A percentile compares a stretch with the other conserved stretches of the same genome.
phyloP scores from a whole-genome alignment of 2,329 filamentous ascomycete genomes.

The Eurotiales sp. region DNA sequence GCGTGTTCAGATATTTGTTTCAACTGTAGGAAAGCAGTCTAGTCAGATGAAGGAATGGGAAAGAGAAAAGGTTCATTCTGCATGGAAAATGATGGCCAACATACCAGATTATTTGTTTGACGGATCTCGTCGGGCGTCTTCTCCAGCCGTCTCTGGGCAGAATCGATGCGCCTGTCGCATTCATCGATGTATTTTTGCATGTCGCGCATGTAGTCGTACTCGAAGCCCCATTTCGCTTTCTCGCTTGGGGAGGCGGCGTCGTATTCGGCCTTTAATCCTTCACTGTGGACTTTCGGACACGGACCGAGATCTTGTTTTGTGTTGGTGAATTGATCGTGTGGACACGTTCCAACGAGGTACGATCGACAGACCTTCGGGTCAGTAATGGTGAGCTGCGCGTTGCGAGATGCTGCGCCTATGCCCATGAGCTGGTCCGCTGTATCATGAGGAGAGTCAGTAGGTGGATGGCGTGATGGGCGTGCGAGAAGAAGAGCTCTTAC shows the following conservation, averaged over 20 bases:
- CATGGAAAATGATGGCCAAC: neutral
- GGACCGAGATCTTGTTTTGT: conserved; percentile 95
- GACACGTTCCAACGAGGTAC: conserved; percentile 88
- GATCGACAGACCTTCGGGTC: conserved; percentile 94
- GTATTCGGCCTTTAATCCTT: conserved; percentile 85
- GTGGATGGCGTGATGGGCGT: neutral
- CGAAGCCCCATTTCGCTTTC: conserved; percentile 78
- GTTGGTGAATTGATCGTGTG: conserved; percentile 98
- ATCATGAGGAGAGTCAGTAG: conserved; percentile 19
- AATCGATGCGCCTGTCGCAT: conserved; percentile 90
- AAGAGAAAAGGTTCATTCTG: neutral
- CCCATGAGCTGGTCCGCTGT: conserved; percentile 69
- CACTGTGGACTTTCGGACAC: conserved; percentile 83
- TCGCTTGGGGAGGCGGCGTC: conserved; percentile 68
- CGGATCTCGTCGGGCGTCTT: conserved; percentile 97
- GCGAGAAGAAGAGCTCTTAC: conserved; percentile 24
- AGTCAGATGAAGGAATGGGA: neutral
- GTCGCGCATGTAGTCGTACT: conserved; percentile 94
- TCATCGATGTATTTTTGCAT: conserved; percentile 96
- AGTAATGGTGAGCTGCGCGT: conserved; percentile 78
- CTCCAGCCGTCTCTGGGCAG: conserved; percentile 82
- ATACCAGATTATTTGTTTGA: conserved; percentile 80
- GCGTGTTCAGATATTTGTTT: conserved; percentile 80
- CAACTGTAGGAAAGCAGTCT: conserved; percentile 46
- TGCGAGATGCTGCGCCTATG: conserved; percentile 66